A percentile compares a stretch with the other conserved stretches of the same genome.
phyloP scores from a whole-genome alignment of 768 basidiomycete genomes.

The Paxillus ammoniavirescens region DNA sequence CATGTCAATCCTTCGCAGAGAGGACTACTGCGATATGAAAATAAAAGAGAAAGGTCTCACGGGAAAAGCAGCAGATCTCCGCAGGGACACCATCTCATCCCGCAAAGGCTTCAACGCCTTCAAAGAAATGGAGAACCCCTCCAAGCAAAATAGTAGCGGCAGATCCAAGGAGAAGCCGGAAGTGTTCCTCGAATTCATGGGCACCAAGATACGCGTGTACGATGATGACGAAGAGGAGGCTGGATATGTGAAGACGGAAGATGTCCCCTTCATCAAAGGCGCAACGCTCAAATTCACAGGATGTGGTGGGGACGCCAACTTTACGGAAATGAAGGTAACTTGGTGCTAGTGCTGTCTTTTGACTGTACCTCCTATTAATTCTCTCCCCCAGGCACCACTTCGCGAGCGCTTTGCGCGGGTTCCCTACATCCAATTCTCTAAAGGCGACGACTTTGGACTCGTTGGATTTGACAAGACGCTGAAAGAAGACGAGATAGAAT shows the following conservation, averaged over 20 bases:
- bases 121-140: slow-evolving; percentile 52
- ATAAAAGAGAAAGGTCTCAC: slow-evolving; percentile 90
- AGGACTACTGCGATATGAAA: slow-evolving; percentile 93
- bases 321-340: slow-evolving; percentile 57
- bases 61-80: slow-evolving; percentile 63
- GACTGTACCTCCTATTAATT: not conserved
- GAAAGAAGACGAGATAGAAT: slow-evolving; percentile 69
- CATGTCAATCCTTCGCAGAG: slow-evolving; percentile 39
- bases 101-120: slow-evolving; percentile 78
- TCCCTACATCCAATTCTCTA: slow-evolving; percentile 48
- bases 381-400: slow-evolving; percentile 37
- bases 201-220: slow-evolving; percentile 62
- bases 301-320: slow-evolving; percentile 55
- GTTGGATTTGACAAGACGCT: slow-evolving; percentile 62
- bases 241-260: slow-evolving; percentile 42
- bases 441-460: slow-evolving; percentile 46
- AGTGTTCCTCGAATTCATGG: slow-evolving; percentile 73
- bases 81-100: slow-evolving; percentile 52
- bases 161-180: slow-evolving; percentile 50
- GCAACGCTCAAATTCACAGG: slow-evolving; percentile 51
- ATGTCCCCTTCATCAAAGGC: slow-evolving; percentile 42
- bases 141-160: slow-evolving; percentile 32
- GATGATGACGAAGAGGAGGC: slow-evolving; percentile 47
- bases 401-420: slow-evolving; percentile 45
- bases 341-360: not conserved